Conservation (phyloP, 169 alveolate species). For the Eimeria nieschulzi region DNA sequence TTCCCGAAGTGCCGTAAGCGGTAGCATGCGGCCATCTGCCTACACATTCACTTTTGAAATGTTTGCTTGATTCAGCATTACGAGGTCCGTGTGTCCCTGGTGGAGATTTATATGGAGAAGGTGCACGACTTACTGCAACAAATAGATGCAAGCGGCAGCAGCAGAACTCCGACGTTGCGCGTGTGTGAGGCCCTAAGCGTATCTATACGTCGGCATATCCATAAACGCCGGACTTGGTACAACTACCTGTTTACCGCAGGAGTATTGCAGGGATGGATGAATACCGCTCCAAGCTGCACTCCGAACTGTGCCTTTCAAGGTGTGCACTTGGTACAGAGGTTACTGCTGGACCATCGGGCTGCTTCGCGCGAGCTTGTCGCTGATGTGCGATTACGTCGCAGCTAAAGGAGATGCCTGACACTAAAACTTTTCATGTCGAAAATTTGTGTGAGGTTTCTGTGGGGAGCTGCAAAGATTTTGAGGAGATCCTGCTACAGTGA, state of each 20-base stretch:
- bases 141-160: slow-evolving; percentile 1
- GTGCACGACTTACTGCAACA: slow-evolving; percentile 42
- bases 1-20: no score
- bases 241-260: no score
- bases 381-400: not conserved
- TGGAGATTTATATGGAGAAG: slow-evolving; percentile 61
- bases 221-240: no score
- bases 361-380: not conserved
- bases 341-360: not conserved
- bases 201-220: no score
- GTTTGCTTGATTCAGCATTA: slow-evolving; percentile 44
- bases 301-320: no score
- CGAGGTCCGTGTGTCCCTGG: slow-evolving; percentile 56
- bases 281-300: no score
- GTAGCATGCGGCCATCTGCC: no score
- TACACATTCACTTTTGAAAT: not conserved
- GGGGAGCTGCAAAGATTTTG: slow-evolving; percentile 26
- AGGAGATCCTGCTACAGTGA: slow-evolving; percentile 48
- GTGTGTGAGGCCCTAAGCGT: slow-evolving; percentile 35
- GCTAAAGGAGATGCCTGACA: slow-evolving; percentile 61
- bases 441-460: slow-evolving; percentile 62
- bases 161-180: slow-evolving; percentile 39
- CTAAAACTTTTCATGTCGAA: slow-evolving; percentile 47
- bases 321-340: no score
- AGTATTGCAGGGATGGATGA: no score